Percentiles rank a stretch among this genome's conserved stretches.
These are phyloP conservation scores for Trametes meyenii DNA, from an alignment of 768 basidiomycete species.

Conservation along the genomic window DNA sequence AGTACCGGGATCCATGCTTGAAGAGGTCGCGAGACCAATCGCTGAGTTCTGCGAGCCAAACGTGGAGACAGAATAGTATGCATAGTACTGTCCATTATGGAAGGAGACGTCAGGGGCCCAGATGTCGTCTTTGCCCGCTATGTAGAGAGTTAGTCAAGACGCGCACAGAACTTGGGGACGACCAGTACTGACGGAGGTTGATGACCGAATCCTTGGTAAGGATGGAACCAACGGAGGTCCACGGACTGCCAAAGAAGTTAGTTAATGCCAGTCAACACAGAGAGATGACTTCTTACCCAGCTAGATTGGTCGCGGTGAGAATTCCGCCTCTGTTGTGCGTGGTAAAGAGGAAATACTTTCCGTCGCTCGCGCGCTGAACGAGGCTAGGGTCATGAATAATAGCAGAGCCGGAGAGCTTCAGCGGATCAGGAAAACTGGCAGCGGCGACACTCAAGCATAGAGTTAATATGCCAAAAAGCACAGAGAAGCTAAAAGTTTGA, in stretches of 20 bases:
- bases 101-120: slow-evolving; percentile 32
- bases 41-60: slow-evolving; percentile 31
- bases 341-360: slow-evolving; percentile 28
- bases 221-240: slow-evolving; percentile 27
- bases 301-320: slow-evolving; percentile 22
- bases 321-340: slow-evolving; percentile 22
- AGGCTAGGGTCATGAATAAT: slow-evolving; percentile 25
- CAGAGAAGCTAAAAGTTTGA: not conserved
- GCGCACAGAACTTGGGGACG: too few relatives aligned
- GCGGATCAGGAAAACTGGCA: slow-evolving; percentile 17
- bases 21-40: slow-evolving; percentile 30
- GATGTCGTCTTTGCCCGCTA: slow-evolving; percentile 25
- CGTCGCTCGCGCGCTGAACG: slow-evolving; percentile 19
- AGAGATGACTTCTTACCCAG: slow-evolving; percentile 15
- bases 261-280: not conserved
- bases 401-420: slow-evolving; percentile 10
- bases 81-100: slow-evolving; percentile 27
- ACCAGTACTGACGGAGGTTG: slow-evolving; percentile 11
- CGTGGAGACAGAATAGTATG: slow-evolving; percentile 30
- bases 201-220: slow-evolving; percentile 23
- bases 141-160: not conserved
- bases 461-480: not conserved
- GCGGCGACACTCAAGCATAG: not conserved
- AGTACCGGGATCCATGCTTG: slow-evolving; percentile 30
- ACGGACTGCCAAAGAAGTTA: slow-evolving; percentile 18